These are phyloP conservation scores for Cyberlindnera mrakii DNA, from an alignment of 805 yeast genomes.

Conservation along the genomic window DNA sequence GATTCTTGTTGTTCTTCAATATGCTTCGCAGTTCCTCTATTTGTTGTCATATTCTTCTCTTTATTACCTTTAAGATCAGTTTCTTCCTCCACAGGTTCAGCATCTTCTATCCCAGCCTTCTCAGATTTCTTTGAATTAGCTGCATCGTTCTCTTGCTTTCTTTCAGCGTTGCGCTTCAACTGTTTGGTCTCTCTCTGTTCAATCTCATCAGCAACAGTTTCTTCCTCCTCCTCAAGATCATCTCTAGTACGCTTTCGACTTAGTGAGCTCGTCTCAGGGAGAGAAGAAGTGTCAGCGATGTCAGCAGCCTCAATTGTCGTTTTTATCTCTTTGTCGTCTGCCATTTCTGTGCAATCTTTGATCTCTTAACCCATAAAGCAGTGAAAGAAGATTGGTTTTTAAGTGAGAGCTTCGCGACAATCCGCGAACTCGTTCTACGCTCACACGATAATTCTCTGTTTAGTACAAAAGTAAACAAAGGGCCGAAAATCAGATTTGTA, in stretches of 20 bases:
- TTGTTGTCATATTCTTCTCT: background rate
- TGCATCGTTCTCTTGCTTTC: constrained; percentile 1
- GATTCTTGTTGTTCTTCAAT: background rate
- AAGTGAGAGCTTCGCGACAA: background rate
- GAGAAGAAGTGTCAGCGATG: too few species aligned
- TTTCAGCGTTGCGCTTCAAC: constrained; percentile 17
- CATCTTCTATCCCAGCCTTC: constrained; percentile 1
- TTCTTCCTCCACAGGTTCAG: background rate
- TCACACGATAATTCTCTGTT: constrained; percentile 7
- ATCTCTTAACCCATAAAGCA: background rate
- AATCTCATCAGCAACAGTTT: constrained; percentile 6
- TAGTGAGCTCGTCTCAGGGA: constrained; percentile 2
- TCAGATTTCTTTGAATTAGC: constrained; percentile 1
- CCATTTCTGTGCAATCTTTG: background rate
- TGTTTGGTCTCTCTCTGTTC: constrained; percentile 15
- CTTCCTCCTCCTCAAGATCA: constrained; percentile 20
- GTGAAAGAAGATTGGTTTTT: background rate
- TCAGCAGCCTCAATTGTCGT: background rate
- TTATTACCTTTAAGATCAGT: background rate
- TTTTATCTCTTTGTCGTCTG: background rate
- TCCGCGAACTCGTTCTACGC: background rate
- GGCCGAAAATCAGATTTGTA: background rate
- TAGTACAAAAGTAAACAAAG: constrained; percentile 10
- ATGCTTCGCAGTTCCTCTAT: background rate
- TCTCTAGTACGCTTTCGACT: constrained; percentile 25